Conservation (phyloP, 225 moss, liverwort and hornwort species). For the Ulota crispa region DNA sequence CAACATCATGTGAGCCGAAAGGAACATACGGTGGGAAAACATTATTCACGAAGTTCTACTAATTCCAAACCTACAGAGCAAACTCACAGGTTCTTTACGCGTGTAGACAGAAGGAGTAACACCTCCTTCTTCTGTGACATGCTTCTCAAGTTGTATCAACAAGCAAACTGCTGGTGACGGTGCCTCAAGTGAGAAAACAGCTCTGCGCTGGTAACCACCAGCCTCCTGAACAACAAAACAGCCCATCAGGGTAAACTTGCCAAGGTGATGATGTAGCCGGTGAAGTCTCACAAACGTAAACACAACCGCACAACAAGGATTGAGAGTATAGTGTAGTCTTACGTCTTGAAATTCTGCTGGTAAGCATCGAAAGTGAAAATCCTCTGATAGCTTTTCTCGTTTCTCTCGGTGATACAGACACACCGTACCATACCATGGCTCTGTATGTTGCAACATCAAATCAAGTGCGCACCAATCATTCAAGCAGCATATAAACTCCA, state of each 20-base stretch:
- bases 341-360: constrained; percentile 96
- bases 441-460: constrained; percentile 47
- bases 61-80: constrained; percentile 7
- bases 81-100: constrained; percentile 98
- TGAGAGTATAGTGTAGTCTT: constrained; percentile 27
- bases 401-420: constrained; percentile 96
- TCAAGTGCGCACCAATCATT: background rate
- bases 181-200: constrained; percentile 84
- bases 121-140: constrained; percentile 99
- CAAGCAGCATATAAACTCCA: constrained; percentile 17
- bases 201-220: constrained; percentile 66
- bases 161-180: constrained; percentile 89
- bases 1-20: constrained; percentile 13
- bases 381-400: constrained; percentile 97
- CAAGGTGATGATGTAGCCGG: background rate
- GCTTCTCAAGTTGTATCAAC: constrained; percentile 96
- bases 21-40: background rate
- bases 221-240: constrained; percentile 48
- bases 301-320: constrained; percentile 10
- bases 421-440: constrained; percentile 93
- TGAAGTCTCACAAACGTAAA: constrained; percentile 5
- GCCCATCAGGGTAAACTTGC: constrained; percentile 19
- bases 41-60: constrained; percentile 6
- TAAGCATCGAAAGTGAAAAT: constrained; percentile 94
- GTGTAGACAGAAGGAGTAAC: constrained; percentile 99